phyloP scores from a whole-genome alignment of 768 basidiomycete genomes.

The Agrocybe praecox region DNA sequence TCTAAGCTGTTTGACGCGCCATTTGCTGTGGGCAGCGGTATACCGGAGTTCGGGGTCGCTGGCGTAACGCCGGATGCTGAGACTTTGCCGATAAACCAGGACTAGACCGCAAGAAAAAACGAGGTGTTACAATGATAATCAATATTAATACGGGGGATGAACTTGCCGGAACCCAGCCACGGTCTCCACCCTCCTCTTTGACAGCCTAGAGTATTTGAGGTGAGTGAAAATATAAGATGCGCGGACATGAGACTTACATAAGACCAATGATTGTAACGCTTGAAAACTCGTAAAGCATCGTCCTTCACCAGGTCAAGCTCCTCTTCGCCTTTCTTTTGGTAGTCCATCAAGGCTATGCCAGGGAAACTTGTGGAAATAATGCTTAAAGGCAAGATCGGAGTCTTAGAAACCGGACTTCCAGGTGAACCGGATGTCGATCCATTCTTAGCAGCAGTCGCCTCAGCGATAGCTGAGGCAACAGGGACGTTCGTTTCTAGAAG shows the following conservation, averaged over 20 bases:
- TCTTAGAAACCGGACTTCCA: constrained; percentile 50
- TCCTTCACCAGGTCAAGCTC: constrained; percentile 90
- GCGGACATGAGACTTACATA: constrained; percentile 52
- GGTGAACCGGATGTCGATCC: constrained; percentile 39
- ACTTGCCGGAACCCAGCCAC: constrained; percentile 94
- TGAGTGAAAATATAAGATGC: not conserved
- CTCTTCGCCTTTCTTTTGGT: constrained; percentile 90
- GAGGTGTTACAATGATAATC: constrained; percentile 6
- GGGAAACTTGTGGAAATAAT: constrained; percentile 99
- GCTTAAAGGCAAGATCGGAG: constrained; percentile 85
- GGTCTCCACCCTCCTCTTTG: constrained; percentile 89
- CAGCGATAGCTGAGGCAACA: constrained; percentile 84
- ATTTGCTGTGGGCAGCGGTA: constrained; percentile 21
- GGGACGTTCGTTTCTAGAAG: constrained; percentile 92
- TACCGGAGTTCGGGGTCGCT: constrained; percentile 44
- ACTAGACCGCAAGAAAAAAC: constrained; percentile 41
- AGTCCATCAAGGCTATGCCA: constrained; percentile 95
- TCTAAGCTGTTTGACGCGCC: constrained; percentile 34
- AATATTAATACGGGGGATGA: constrained; percentile 1
- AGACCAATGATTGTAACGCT: constrained; percentile 98
- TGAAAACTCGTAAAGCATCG: constrained; percentile 89
- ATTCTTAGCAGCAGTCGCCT: constrained; percentile 70
- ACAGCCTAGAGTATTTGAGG: constrained; percentile 62
- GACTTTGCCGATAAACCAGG: constrained; percentile 96
- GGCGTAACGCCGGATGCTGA: constrained; percentile 51